Conservation (phyloP, 2,329 filamentous ascomycete genomes). For the Atkinsonella texensis region DNA sequence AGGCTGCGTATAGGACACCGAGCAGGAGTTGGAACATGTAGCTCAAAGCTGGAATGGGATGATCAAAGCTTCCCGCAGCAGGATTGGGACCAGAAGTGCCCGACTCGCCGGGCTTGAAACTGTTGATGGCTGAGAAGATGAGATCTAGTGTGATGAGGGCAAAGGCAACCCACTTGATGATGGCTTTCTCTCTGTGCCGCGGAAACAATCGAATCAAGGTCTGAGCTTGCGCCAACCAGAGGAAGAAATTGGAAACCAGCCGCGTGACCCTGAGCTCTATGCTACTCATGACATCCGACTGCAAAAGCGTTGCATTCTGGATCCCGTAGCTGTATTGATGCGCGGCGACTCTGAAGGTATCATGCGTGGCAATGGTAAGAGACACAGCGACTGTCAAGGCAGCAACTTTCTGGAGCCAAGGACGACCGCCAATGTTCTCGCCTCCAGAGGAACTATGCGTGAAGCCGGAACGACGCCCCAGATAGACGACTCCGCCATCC, state of each 20-base stretch:
- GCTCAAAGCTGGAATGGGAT: conserved; percentile 81
- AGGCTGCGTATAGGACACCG: conserved; percentile 78
- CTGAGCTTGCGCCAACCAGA: conserved; percentile 96
- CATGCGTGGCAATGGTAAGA: conserved; percentile 82
- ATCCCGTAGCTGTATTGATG: conserved; percentile 67
- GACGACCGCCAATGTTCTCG: conserved; percentile 78
- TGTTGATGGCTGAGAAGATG: conserved; percentile 84
- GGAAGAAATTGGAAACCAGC: conserved; percentile 87
- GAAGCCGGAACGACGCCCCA: conserved; percentile 73
- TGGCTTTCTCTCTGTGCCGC: conserved; percentile 90
- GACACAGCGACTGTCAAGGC: conserved; percentile 67
- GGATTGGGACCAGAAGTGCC: conserved; percentile 36
- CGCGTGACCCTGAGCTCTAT: conserved; percentile 81
- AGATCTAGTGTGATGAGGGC: conserved; percentile 84
- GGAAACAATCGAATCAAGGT: conserved; percentile 92
- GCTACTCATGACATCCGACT: conserved; percentile 68
- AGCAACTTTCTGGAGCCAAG: conserved; percentile 83
- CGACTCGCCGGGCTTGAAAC: conserved; percentile 47
- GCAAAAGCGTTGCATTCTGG: conserved; percentile 67
- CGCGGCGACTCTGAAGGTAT: conserved; percentile 79
- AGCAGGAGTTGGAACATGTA: conserved; percentile 85
- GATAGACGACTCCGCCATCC: conserved; percentile 69
- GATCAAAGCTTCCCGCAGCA: conserved; percentile 65
- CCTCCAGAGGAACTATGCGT: conserved; percentile 69
- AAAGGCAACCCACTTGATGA: conserved; percentile 98